Evolutionary conservation across 805 yeast genomes (phyloP).

Genomic region (Starmerella tilneyi): DNA sequence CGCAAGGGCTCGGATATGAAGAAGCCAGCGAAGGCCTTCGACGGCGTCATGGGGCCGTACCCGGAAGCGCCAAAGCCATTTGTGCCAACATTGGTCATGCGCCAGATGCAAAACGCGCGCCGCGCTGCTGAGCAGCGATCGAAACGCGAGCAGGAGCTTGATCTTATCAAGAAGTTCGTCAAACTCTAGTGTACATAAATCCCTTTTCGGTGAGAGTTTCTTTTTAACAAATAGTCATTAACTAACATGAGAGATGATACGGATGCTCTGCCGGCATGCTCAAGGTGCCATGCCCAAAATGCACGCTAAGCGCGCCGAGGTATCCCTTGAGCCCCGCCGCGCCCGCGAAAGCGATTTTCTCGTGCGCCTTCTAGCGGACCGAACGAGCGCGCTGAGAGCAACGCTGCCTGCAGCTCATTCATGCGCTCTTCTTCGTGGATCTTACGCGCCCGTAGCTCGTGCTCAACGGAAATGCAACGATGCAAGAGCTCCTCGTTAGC

Average conservation of each 20-base stretch:
- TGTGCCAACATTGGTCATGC: conserved; percentile 42
- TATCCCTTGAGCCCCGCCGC: conserved; percentile 25
- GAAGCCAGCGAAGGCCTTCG: conserved; percentile 63
- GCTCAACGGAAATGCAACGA: conserved; percentile 26
- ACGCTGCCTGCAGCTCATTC: conserved; percentile 24
- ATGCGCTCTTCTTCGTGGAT: conserved; percentile 28
- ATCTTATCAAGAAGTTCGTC: conserved; percentile 35
- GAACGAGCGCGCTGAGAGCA: conserved; percentile 18
- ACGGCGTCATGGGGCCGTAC: conserved; percentile 55
- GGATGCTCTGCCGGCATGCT: no score
- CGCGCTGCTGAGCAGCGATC: conserved; percentile 29
- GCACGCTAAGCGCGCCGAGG: conserved; percentile 9
- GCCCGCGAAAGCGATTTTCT: conserved; percentile 20
- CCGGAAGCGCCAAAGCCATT: conserved; percentile 56
- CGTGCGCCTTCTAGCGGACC: conserved; percentile 2
- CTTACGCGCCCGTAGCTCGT: conserved; percentile 25
- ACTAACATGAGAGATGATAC: background rate
- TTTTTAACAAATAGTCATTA: no score
- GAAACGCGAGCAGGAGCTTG: conserved; percentile 28
- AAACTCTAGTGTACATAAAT: conserved; percentile 13
- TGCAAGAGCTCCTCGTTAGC: conserved; percentile 27
- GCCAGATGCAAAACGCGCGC: conserved; percentile 41
- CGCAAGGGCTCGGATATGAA: conserved; percentile 54
- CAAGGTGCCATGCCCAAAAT: background rate
- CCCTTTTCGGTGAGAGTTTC: background rate